A percentile compares a stretch with the other conserved stretches of the same genome.
phyloP scores from a whole-genome alignment of 345 rosid species.

The Murraya koenigii region DNA sequence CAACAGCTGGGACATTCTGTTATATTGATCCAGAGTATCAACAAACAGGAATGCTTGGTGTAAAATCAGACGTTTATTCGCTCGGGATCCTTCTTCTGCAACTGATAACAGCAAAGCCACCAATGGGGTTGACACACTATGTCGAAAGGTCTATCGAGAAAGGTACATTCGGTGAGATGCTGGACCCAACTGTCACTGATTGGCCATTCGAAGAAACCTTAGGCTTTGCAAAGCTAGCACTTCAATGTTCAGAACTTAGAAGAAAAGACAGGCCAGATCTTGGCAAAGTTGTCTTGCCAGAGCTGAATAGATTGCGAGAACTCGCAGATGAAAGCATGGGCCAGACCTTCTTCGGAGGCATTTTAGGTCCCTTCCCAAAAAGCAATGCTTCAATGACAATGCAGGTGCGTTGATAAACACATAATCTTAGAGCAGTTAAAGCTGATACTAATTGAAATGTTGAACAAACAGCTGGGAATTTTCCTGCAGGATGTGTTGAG shows the following conservation, averaged over 20 bases:
- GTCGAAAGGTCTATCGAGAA: conserved; percentile 54
- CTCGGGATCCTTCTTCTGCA: conserved; percentile 83
- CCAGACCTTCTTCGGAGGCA: conserved; percentile 22
- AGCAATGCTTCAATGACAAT: conserved; percentile 22
- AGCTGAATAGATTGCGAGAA: conserved; percentile 56
- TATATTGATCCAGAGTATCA: conserved; percentile 98
- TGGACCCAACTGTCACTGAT: conserved; percentile 68
- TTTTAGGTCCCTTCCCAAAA: conserved; percentile 27
- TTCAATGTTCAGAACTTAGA: conserved; percentile 75
- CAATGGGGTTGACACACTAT: conserved; percentile 64
- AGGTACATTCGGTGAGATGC: conserved; percentile 48
- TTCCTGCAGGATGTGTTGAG: conserved; percentile 51
- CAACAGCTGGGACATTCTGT: conserved; percentile 90
- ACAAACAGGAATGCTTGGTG: conserved; percentile 91
- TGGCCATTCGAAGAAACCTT: conserved; percentile 79
- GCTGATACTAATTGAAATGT: neutral
- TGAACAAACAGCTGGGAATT: neutral
- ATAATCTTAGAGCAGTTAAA: neutral
- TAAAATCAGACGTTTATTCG: conserved; percentile 88
- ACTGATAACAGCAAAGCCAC: conserved; percentile 67
- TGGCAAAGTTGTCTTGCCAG: conserved; percentile 59
- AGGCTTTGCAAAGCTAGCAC: conserved; percentile 53
- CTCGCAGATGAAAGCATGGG: conserved; percentile 50
- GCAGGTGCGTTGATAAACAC: conserved; percentile 37
- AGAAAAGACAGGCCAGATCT: conserved; percentile 95